A percentile compares a stretch with the other conserved stretches of the same genome.
phyloP scores from a whole-genome alignment of 176 grass and related monocot species.

The Coix lacrymajobi region DNA sequence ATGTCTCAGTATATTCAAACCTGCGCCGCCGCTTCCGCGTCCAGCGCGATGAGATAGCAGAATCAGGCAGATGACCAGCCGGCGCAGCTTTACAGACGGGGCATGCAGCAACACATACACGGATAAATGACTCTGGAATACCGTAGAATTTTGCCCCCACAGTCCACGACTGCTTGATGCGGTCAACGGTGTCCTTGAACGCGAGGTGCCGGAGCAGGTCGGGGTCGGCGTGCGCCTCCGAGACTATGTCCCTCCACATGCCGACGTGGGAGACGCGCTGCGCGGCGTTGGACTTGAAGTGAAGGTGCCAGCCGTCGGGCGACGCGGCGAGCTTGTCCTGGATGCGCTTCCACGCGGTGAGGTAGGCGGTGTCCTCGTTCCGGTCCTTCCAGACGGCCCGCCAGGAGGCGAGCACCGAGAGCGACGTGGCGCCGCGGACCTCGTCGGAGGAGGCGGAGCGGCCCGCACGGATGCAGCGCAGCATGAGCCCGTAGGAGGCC shows the following conservation, averaged over 20 bases:
- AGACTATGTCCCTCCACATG: slow-evolving; percentile 87
- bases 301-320: slow-evolving; percentile 49
- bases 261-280: slow-evolving; percentile 84
- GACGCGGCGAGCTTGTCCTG: slow-evolving; percentile 87
- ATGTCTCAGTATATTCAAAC: slow-evolving; percentile 92
- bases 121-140: slow-evolving; percentile 90
- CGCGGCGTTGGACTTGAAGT: slow-evolving; percentile 82
- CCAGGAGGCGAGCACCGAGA: slow-evolving; percentile 81
- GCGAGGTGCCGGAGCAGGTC: slow-evolving; percentile 89
- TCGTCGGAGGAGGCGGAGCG: slow-evolving; percentile 64
- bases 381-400: slow-evolving; percentile 98
- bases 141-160: slow-evolving; percentile 97
- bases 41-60: slow-evolving; percentile 38
- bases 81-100: slow-evolving; percentile 66
- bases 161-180: slow-evolving; percentile 95
- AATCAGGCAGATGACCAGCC: slow-evolving; percentile 38
- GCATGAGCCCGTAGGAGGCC: slow-evolving; percentile 78
- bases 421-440: slow-evolving; percentile 76
- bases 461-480: slow-evolving; percentile 71
- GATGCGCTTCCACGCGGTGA: slow-evolving; percentile 98
- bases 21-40: slow-evolving; percentile 67
- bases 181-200: slow-evolving; percentile 92
- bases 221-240: slow-evolving; percentile 62
- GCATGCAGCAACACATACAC: slow-evolving; percentile 78
- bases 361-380: slow-evolving; percentile 99